Evolutionary conservation across 441 rosid genomes (phyloP).

Genomic region (Brassica balearica): DNA sequence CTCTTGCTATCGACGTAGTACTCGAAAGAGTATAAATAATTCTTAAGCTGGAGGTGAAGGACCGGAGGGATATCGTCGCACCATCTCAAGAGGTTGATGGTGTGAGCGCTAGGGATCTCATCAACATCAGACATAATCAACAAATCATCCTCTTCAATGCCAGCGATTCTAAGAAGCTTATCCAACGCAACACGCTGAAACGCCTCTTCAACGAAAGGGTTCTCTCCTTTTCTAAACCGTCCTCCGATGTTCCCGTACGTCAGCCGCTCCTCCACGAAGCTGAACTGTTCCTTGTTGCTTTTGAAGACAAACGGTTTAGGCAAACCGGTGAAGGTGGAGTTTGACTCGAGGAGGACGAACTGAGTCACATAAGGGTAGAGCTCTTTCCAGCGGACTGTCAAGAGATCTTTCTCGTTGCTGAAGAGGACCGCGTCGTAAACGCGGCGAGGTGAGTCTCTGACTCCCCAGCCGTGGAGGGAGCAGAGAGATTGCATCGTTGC

Average conservation of each 20-base stretch:
- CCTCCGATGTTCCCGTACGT: slow-evolving; percentile 87
- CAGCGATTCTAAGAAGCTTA: slow-evolving; percentile 74
- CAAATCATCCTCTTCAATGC: slow-evolving; percentile 88
- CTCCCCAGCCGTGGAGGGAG: slow-evolving; percentile 87
- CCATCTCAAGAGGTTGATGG: slow-evolving; percentile 88
- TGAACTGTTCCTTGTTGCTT: slow-evolving; percentile 56
- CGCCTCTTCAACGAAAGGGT: slow-evolving; percentile 88
- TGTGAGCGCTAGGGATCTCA: slow-evolving; percentile 94
- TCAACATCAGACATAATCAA: slow-evolving; percentile 96
- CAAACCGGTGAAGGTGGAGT: slow-evolving; percentile 83
- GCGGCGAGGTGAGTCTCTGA: slow-evolving; percentile 81
- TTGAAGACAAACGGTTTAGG: slow-evolving; percentile 72
- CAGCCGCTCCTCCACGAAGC: slow-evolving; percentile 68
- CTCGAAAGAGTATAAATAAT: slow-evolving; percentile 85
- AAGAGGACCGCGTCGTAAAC: slow-evolving; percentile 89
- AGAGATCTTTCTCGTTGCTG: slow-evolving; percentile 79
- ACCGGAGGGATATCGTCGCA: slow-evolving; percentile 74
- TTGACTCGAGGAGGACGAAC: slow-evolving; percentile 92
- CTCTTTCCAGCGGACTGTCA: slow-evolving; percentile 86
- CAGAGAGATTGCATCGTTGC: slow-evolving; percentile 75
- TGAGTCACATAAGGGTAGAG: slow-evolving; percentile 79
- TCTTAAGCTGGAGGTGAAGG: slow-evolving; percentile 79
- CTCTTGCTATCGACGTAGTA: slow-evolving; percentile 71
- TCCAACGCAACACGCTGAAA: slow-evolving; percentile 87
- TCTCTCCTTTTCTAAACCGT: slow-evolving; percentile 81